A percentile compares a stretch with the other conserved stretches of the same genome.
Conservation (phyloP, 768 basidiomycete species). For the Melanogaster broomeanus region DNA sequence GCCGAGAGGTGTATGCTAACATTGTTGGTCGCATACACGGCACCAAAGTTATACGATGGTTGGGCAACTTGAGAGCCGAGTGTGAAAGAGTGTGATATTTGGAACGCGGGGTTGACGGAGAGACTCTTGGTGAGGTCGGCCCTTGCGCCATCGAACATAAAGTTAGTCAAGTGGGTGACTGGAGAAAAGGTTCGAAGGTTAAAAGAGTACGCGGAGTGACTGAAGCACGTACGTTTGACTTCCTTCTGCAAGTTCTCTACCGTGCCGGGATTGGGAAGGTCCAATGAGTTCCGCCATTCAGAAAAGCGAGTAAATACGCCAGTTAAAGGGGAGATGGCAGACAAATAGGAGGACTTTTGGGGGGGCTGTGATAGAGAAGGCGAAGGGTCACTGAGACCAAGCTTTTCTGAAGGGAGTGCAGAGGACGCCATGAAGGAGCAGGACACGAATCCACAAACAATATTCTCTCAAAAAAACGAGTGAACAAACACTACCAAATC, state of each 20-base stretch:
- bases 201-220: conserved; percentile 3
- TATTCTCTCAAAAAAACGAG: conserved; percentile 37
- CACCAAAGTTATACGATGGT: conserved; percentile 92
- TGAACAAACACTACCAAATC: conserved; percentile 24
- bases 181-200: conserved; percentile 5
- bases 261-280: conserved; percentile 88
- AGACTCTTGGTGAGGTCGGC: conserved; percentile 95
- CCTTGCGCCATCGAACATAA: conserved; percentile 95
- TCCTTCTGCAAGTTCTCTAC: conserved; percentile 93
- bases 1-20: conserved; percentile 40
- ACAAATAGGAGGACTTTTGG: conserved; percentile 39
- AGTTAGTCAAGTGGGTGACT: conserved; percentile 93
- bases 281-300: conserved; percentile 79
- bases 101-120: conserved; percentile 94
- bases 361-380: conserved; percentile 35
- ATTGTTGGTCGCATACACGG: conserved; percentile 83
- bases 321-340: conserved; percentile 53
- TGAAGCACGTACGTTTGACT: conserved; percentile 67
- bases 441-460: conserved; percentile 29
- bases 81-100: conserved; percentile 95
- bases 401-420: conserved; percentile 41
- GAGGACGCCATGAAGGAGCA: conserved; percentile 46
- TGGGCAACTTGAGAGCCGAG: conserved; percentile 84
- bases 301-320: conserved; percentile 73
- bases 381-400: conserved; percentile 40